phyloP scores from a whole-genome alignment of 257 asterid genomes.

The Ligustrum vulgare region DNA sequence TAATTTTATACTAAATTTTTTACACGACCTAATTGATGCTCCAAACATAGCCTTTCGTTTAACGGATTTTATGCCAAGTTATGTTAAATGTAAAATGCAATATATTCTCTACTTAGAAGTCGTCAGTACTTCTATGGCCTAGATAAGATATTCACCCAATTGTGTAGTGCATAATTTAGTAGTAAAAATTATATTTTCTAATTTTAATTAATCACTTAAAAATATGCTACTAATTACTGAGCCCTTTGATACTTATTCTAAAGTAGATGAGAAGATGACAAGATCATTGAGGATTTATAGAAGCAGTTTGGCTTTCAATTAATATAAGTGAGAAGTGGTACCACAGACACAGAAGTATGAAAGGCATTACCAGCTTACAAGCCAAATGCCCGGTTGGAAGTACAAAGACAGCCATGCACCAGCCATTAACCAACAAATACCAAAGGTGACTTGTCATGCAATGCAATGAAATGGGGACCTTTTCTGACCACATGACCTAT shows the following conservation, averaged over 20 bases:
- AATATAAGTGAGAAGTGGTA: slow-evolving; percentile 19
- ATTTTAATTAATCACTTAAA: too few species aligned
- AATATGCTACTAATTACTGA: not conserved
- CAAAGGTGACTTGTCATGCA: slow-evolving; percentile 16
- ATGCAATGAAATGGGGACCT: not conserved
- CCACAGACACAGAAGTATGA: slow-evolving; percentile 1
- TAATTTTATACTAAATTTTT: too few species aligned
- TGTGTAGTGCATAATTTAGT: too few species aligned
- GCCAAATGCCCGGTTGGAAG: slow-evolving; percentile 18
- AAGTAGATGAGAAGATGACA: not conserved
- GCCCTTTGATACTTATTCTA: not conserved
- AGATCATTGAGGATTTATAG: not conserved
- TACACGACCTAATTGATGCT: too few species aligned
- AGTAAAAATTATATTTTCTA: too few species aligned
- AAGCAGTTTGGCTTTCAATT: not conserved
- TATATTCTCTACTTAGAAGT: not conserved
- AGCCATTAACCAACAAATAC: slow-evolving; percentile 25
- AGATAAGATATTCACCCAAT: not conserved
- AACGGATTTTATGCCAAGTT: not conserved
- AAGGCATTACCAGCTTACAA: not conserved
- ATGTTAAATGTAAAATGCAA: not conserved
- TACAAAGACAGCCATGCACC: slow-evolving; percentile 29
- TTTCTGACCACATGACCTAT: not conserved
- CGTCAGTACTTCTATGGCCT: not conserved
- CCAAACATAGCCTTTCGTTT: too few species aligned